Conservation (phyloP, 1,284 basidiomycete species). For the Ganoderma leucocontextum region DNA sequence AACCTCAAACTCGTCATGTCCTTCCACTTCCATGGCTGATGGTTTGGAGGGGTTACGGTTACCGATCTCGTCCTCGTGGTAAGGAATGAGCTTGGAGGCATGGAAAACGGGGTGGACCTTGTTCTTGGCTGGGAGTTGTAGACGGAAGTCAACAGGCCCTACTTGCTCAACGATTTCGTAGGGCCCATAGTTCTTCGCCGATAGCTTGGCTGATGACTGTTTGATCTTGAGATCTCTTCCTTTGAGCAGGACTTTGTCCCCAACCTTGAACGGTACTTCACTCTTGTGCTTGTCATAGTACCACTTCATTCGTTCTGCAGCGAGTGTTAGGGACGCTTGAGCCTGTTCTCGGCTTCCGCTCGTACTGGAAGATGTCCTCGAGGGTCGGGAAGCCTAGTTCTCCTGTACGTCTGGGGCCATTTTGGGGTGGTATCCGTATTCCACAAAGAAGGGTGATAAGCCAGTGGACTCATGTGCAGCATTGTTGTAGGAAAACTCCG, state of each 20-base stretch:
- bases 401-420: not conserved
- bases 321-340: not conserved
- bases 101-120: not conserved
- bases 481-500: constrained; percentile 11
- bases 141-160: not conserved
- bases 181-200: not conserved
- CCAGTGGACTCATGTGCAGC: not conserved
- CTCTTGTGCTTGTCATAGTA: no score
- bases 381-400: not conserved
- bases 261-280: not conserved
- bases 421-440: constrained; percentile 1
- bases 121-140: not conserved
- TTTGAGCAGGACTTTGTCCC: constrained; percentile 5
- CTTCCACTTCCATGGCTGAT: not conserved
- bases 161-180: not conserved
- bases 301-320: no score
- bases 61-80: not conserved
- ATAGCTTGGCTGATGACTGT: not conserved
- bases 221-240: not conserved
- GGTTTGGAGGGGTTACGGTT: not conserved
- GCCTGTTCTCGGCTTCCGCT: not conserved
- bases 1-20: not conserved
- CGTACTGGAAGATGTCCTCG: not conserved
- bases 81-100: not conserved
- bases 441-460: constrained; percentile 2